Conservation (phyloP, 2,329 filamentous ascomycete genomes). For the Fusarium sp. region DNA sequence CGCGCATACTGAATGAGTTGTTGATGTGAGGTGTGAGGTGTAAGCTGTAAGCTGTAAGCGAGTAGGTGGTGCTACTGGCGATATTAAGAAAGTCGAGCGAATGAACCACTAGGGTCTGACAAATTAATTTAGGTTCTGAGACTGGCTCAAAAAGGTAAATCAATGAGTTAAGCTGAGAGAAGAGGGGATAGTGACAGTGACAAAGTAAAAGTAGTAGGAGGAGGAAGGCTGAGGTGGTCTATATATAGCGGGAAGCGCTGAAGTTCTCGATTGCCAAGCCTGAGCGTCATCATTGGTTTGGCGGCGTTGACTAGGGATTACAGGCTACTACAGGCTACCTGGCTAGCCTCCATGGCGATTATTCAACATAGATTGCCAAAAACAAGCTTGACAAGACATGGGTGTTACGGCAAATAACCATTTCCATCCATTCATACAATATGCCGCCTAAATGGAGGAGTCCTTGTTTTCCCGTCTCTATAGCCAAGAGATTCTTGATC, state of each 20-base stretch:
- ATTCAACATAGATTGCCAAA: conserved; percentile 18
- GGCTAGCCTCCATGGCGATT: not conserved
- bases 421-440: not conserved
- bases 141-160: conserved; percentile 30
- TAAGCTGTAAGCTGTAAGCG: conserved; percentile 13
- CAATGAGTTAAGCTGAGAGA: conserved; percentile 11
- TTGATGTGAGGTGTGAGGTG: not conserved
- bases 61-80: conserved; percentile 1
- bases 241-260: conserved; percentile 35
- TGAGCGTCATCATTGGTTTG: conserved; percentile 25
- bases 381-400: not conserved
- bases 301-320: conserved; percentile 18
- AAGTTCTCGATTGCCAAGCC: conserved; percentile 15
- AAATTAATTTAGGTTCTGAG: conserved; percentile 18
- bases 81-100: conserved; percentile 24
- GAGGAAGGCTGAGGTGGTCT: conserved; percentile 22
- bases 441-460: conserved; percentile 6
- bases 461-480: not conserved
- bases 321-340: not conserved
- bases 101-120: conserved; percentile 26
- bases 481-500: conserved; percentile 31
- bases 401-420: not conserved
- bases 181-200: conserved; percentile 1
- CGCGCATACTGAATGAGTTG: conserved; percentile 37
- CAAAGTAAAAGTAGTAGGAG: conserved; percentile 11